Conservation (phyloP, 2,329 filamentous ascomycete genomes). For the Aureobasidium pullulans region DNA sequence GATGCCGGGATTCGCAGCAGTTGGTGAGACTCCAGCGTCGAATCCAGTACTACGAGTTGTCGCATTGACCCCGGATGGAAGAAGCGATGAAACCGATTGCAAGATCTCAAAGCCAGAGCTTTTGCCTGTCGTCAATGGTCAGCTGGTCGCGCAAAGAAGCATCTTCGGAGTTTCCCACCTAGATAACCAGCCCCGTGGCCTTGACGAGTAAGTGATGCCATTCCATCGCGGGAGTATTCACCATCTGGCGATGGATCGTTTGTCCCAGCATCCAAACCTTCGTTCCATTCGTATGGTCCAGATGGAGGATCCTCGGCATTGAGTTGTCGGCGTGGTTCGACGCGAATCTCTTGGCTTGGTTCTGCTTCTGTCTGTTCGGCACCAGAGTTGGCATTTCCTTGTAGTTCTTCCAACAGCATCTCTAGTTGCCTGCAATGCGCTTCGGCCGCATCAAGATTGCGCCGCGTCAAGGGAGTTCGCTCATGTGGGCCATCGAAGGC, state of each 20-base stretch:
- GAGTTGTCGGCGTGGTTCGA: neutral
- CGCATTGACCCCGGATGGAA: slow-evolving; percentile 1
- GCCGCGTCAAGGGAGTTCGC: slow-evolving; percentile 31
- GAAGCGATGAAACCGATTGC: slow-evolving; percentile 17
- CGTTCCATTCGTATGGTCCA: slow-evolving; percentile 11
- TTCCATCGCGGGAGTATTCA: slow-evolving; percentile 20
- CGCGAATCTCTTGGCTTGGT: neutral
- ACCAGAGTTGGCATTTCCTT: too few species aligned
- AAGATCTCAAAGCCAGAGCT: slow-evolving; percentile 16
- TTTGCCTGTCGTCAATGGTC: slow-evolving; percentile 4
- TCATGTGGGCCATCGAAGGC: slow-evolving; percentile 28
- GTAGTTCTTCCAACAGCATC: slow-evolving; percentile 18
- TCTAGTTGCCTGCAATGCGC: slow-evolving; percentile 24
- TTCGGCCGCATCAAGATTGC: slow-evolving; percentile 30
- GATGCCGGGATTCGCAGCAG: neutral
- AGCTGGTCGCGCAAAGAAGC: too few species aligned
- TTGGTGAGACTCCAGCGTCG: neutral
- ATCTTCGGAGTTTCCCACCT: slow-evolving; percentile 19
- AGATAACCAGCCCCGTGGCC: slow-evolving; percentile 37
- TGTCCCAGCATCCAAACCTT: neutral
- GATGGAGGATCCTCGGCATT: neutral
- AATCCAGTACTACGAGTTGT: neutral
- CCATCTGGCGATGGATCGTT: neutral
- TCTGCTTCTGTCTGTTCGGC: neutral
- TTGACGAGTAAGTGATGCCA: slow-evolving; percentile 28